Conservation (phyloP, 2,329 filamentous ascomycete species). For the Penicillium sp. region DNA sequence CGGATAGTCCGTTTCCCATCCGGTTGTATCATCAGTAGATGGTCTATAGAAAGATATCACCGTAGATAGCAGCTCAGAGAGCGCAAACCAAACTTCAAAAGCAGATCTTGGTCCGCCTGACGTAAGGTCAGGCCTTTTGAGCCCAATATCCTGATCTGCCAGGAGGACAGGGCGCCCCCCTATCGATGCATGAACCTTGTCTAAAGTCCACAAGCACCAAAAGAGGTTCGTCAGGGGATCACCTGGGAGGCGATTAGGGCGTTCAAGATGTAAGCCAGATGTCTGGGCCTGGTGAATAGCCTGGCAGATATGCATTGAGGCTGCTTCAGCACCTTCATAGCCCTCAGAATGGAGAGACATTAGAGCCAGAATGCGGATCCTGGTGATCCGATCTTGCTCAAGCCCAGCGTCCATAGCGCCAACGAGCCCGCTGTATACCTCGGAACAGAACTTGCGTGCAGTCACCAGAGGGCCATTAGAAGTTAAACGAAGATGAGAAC, state of each 20-base stretch:
- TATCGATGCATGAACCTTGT: slow-evolving; percentile 48
- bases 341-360: slow-evolving; percentile 50
- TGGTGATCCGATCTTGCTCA: slow-evolving; percentile 42
- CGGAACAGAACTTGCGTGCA: slow-evolving; percentile 44
- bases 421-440: slow-evolving; percentile 43
- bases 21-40: slow-evolving; percentile 36
- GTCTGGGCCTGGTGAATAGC: slow-evolving; percentile 49
- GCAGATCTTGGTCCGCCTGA: slow-evolving; percentile 25
- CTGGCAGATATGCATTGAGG: slow-evolving; percentile 45
- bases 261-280: slow-evolving; percentile 44
- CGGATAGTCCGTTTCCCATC: slow-evolving; percentile 47
- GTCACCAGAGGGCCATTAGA: slow-evolving; percentile 37
- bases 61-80: slow-evolving; percentile 43
- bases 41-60: slow-evolving; percentile 49
- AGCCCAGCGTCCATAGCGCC: slow-evolving; percentile 44
- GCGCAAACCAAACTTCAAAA: slow-evolving; percentile 44
- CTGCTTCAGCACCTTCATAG: slow-evolving; percentile 45
- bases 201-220: slow-evolving; percentile 48
- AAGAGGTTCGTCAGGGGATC: slow-evolving; percentile 41
- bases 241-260: slow-evolving; percentile 35
- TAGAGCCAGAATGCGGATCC: slow-evolving; percentile 44
- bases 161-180: slow-evolving; percentile 46
- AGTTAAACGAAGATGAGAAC: slow-evolving; percentile 36
- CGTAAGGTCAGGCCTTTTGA: slow-evolving; percentile 34
- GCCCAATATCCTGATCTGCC: slow-evolving; percentile 46